Evolutionary conservation across 169 alveolate genomes (phyloP).

Genomic region (Plasmodium cynomolgi): DNA sequence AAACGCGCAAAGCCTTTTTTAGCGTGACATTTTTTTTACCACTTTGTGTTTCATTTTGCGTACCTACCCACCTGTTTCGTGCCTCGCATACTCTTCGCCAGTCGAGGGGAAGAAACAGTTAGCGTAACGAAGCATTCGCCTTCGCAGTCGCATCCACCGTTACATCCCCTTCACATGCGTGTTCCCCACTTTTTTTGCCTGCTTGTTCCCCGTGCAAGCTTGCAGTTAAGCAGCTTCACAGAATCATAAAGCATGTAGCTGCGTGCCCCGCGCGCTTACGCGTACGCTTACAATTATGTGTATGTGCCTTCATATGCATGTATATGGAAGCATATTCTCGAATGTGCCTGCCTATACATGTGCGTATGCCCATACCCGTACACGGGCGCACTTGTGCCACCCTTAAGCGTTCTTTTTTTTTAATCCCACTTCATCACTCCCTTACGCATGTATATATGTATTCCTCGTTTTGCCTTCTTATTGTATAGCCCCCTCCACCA

Average conservation of each 20-base stretch:
- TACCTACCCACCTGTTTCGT: neutral
- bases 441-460: neutral
- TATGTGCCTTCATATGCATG: conserved; percentile 8
- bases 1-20: neutral
- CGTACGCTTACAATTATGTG: neutral
- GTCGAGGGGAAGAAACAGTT: neutral
- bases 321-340: neutral
- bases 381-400: neutral
- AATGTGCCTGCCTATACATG: neutral
- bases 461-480: neutral
- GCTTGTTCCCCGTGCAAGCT: neutral
- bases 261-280: neutral
- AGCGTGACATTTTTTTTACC: neutral
- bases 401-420: neutral
- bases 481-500: neutral
- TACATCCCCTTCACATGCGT: neutral
- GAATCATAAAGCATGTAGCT: neutral
- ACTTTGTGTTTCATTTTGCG: neutral
- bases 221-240: conserved; percentile 3
- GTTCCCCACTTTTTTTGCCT: neutral
- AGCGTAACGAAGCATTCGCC: neutral
- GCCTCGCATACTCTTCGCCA: neutral
- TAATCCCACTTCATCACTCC: neutral
- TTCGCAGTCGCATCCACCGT: neutral
- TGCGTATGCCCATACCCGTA: neutral